phyloP scores from a whole-genome alignment of 139 green algal species.

The Coelastrella sp. region DNA sequence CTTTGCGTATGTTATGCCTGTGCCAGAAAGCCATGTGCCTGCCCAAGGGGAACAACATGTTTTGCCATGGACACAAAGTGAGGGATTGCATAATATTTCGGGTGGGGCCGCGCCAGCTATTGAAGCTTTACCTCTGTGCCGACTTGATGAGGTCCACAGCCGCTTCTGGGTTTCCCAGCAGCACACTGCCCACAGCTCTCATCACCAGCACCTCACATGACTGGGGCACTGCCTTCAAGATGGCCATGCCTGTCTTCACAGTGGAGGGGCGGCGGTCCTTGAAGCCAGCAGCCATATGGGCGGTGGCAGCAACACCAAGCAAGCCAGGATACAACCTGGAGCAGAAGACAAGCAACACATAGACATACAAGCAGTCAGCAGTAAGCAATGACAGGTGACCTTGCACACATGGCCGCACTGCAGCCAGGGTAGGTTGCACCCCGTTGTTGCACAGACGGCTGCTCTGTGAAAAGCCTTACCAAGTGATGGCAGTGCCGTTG shows the following conservation, averaged over 20 bases:
- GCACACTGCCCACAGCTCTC: conserved; percentile 13
- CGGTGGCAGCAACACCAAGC: conserved; percentile 53
- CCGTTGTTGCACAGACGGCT: no score
- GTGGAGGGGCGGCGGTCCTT: conserved; percentile 44
- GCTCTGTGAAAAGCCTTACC: background rate
- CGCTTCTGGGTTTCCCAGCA: conserved; percentile 28
- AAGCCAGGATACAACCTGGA: conserved; percentile 46
- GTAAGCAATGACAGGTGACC: background rate
- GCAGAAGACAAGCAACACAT: conserved; percentile 17
- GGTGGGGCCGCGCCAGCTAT: background rate
- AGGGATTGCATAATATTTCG: no score
- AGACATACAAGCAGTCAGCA: background rate
- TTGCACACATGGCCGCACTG: background rate
- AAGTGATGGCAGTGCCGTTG: conserved; percentile 9
- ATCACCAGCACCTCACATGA: conserved; percentile 33
- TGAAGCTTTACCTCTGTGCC: background rate
- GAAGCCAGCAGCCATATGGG: conserved; percentile 65
- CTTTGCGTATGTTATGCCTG: no score
- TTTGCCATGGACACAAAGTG: no score
- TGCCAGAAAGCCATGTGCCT: background rate
- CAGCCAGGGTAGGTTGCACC: background rate
- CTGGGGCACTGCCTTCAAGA: conserved; percentile 22
- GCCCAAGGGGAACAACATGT: background rate
- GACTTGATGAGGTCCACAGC: conserved; percentile 20
- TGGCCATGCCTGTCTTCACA: conserved; percentile 34